A percentile compares a stretch with the other conserved stretches of the same genome.
Conservation (phyloP, 331 rosid species). For the Acacia concinna region DNA sequence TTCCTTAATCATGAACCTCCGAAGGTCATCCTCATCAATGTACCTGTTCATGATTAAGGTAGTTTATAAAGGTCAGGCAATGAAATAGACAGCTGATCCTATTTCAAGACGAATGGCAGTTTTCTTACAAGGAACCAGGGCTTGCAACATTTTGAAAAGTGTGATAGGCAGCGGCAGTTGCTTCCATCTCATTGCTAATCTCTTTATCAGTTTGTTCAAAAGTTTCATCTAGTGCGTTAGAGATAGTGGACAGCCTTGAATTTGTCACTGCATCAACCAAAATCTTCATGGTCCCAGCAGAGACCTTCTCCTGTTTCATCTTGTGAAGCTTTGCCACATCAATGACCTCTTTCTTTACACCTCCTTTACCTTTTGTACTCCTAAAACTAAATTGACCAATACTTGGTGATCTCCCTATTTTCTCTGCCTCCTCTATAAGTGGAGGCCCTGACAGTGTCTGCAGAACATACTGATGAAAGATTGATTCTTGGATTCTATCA, state of each 20-base stretch:
- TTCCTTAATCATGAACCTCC: constrained; percentile 88
- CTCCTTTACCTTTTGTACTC: constrained; percentile 48
- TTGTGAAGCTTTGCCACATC: constrained; percentile 77
- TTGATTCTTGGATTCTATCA: constrained; percentile 86
- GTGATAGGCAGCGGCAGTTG: constrained; percentile 70
- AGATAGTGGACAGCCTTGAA: constrained; percentile 85
- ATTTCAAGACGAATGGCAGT: constrained; percentile 1
- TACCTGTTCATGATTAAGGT: constrained; percentile 46
- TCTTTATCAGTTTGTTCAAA: constrained; percentile 65
- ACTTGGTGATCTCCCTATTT: constrained; percentile 48
- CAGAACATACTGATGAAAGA: constrained; percentile 82
- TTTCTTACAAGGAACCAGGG: constrained; percentile 64
- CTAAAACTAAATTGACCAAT: constrained; percentile 64
- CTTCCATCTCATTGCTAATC: constrained; percentile 92
- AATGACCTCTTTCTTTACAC: constrained; percentile 55
- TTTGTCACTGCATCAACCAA: constrained; percentile 76
- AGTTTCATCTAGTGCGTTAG: constrained; percentile 62
- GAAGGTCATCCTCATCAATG: constrained; percentile 75
- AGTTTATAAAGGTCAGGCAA: not conserved
- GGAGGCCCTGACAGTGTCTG: constrained; percentile 87
- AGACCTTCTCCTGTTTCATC: constrained; percentile 88
- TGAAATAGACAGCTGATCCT: not conserved
- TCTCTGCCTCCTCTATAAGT: constrained; percentile 65
- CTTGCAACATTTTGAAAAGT: constrained; percentile 71
- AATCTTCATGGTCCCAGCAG: constrained; percentile 97